Percentiles rank a stretch among this genome's conserved stretches.
Conservation (phyloP, 768 basidiomycete species). For the Coprinopsis marcescibilis region DNA sequence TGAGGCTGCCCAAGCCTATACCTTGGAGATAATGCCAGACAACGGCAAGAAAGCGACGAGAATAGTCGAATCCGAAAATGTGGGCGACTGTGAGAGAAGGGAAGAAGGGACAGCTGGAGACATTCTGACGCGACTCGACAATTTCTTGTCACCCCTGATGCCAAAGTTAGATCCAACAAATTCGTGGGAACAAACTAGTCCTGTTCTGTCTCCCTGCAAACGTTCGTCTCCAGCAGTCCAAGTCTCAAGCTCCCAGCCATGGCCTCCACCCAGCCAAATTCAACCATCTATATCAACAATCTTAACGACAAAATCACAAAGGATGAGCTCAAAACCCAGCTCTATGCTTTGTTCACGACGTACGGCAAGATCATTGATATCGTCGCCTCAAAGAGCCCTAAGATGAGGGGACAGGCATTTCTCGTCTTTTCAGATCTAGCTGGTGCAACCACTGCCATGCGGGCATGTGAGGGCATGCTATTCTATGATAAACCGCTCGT, state of each 20-base stretch:
- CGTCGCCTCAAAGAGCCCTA: slow-evolving; percentile 77
- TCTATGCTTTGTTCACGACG: slow-evolving; percentile 87
- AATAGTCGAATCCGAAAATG: no score
- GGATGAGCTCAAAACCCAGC: slow-evolving; percentile 75
- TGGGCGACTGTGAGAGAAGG: no score
- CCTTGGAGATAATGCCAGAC: no score
- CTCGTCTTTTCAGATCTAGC: slow-evolving; percentile 92
- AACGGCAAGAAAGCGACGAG: no score
- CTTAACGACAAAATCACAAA: slow-evolving; percentile 92
- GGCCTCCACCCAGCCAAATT: slow-evolving; percentile 67
- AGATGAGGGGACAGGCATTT: slow-evolving; percentile 93
- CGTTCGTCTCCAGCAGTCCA: slow-evolving; percentile 10
- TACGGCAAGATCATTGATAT: slow-evolving; percentile 94
- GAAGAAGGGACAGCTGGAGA: no score
- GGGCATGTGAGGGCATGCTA: slow-evolving; percentile 86
- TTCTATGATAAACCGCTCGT: slow-evolving; percentile 94
- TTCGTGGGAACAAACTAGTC: slow-evolving; percentile 9
- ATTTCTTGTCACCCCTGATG: no score
- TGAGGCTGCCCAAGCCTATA: no score
- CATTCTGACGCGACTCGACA: no score
- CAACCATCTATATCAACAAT: slow-evolving; percentile 88
- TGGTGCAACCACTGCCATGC: slow-evolving; percentile 86
- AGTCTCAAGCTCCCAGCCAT: slow-evolving; percentile 20
- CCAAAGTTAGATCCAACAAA: slow-evolving; percentile 1
- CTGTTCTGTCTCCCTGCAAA: slow-evolving; percentile 6